Evolutionary conservation across 2,329 filamentous ascomycete genomes (phyloP).

Genomic region (Rhexocercosporidium sp.): DNA sequence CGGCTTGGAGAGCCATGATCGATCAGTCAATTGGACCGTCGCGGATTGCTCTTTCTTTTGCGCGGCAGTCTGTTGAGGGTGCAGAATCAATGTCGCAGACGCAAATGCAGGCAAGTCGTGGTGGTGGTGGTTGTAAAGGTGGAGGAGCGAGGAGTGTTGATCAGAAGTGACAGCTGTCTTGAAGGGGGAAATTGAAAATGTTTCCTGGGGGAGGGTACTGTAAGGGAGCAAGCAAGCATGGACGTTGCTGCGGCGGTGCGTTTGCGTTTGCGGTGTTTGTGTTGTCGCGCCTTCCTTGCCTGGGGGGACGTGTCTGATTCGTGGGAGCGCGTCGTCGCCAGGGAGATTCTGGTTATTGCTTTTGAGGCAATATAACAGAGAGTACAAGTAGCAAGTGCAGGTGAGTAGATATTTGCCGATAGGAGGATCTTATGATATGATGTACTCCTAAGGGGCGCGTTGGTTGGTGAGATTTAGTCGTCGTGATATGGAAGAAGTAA

Average conservation of each 20-base stretch:
- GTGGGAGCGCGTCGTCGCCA: neutral
- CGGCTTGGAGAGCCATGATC: slow-evolving; percentile 54
- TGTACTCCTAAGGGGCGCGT: slow-evolving; percentile 27
- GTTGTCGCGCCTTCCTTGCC: slow-evolving; percentile 24
- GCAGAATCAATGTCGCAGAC: slow-evolving; percentile 4
- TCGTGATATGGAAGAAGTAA: too few species aligned
- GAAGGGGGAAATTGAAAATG: slow-evolving; percentile 2
- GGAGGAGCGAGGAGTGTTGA: neutral
- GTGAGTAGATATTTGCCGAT: neutral
- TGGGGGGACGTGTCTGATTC: slow-evolving; percentile 19
- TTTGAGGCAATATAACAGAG: slow-evolving; percentile 9
- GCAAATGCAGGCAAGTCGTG: neutral
- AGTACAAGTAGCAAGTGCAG: neutral
- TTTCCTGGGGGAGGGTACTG: slow-evolving; percentile 1
- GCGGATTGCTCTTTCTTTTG: slow-evolving; percentile 10
- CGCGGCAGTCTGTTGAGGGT: neutral
- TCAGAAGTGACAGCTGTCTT: slow-evolving; percentile 13
- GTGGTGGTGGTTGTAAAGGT: neutral
- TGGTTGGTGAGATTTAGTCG: neutral
- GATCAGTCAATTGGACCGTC: slow-evolving; percentile 4
- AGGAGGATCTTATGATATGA: slow-evolving; percentile 12
- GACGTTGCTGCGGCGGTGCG: slow-evolving; percentile 3
- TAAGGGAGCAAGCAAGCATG: slow-evolving; percentile 11
- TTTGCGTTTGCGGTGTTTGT: slow-evolving; percentile 14
- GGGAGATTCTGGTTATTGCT: slow-evolving; percentile 13